Base-by-base conservation (phyloP, 345 rosid species). In the Aquilaria sinensis region DNA sequence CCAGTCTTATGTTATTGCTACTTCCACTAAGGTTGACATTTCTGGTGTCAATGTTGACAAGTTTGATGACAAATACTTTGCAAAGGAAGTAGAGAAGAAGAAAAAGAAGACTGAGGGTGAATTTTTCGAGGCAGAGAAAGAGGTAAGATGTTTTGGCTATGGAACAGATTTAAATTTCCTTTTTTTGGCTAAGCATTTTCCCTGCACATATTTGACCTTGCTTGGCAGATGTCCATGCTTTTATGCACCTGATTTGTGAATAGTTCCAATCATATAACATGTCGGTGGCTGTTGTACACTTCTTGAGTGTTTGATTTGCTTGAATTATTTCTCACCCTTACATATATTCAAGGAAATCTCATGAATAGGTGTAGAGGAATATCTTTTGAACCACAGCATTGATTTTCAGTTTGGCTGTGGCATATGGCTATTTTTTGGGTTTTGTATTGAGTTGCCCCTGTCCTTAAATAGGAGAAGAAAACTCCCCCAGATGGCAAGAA, bases 71-170 rank as follows among this genome's bases (percentile, higher is more conserved):
- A 75, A 80, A 67, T 83, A 77, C 62, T 85, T 85, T 32, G 81
- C 74, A 43, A 93, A 90, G 86, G 78, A 82, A 63, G 80, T 67
- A 0, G 92, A 81, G 67, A 86, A 87, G 84, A 93, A 90, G 79
- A 83, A 74, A 57, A 80, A 83, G 81, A 88, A 92, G 71, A 72
- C 77, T 2, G 94, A 88, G 64, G 88, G 85, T 14, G 87, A 87
- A 75, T 90, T 93, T 77, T 84, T 93, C 13, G 94, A 90, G 73
- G 85, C 79, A 1, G 94, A 93, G 46, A 85, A 79, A 69, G 93
- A 84, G 90, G 98, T 83, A 69, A 56, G 78, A 37, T 37, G 7
- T 37, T 37, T 37, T 37, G 43, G 5, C 43, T 37, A 1, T 37
- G 43, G 9, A 37, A 37, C 43, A 5, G 5, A 5, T 9, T 37